These are phyloP conservation scores for Debaryomyces nepalensis DNA, from an alignment of 1,139 yeast species.

Conservation along the genomic window DNA sequence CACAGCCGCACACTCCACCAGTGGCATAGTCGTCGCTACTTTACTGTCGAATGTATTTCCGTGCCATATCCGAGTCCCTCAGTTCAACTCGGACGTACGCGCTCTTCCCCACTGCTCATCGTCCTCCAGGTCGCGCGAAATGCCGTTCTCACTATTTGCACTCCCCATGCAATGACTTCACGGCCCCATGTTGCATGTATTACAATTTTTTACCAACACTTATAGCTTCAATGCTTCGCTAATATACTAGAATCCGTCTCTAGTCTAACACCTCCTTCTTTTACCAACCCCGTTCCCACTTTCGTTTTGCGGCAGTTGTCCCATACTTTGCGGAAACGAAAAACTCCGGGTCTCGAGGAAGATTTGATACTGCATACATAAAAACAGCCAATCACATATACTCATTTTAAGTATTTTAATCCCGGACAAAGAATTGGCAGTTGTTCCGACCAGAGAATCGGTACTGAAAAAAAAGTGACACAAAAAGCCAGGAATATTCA, in stretches of 20 bases:
- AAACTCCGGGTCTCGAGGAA: conserved; percentile 10
- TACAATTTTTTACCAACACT: no score
- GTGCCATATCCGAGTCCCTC: no score
- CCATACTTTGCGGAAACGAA: conserved; percentile 2
- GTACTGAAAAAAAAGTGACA: conserved; percentile 5
- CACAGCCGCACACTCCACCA: background rate
- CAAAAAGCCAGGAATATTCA: conserved; percentile 1
- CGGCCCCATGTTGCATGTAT: no score
- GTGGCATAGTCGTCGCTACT: conserved; percentile 5
- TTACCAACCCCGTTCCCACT: background rate
- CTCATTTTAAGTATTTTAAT: background rate
- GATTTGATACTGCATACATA: background rate
- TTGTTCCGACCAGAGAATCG: conserved; percentile 7
- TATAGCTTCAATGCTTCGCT: no score
- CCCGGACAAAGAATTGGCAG: conserved; percentile 5
- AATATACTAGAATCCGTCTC: background rate
- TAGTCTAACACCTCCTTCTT: background rate
- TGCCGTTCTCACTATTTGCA: background rate
- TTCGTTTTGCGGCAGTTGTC: conserved; percentile 1
- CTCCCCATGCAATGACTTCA: no score
- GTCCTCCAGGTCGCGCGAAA: background rate
- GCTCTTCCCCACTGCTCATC: background rate
- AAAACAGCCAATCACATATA: conserved; percentile 6
- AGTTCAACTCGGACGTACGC: background rate
- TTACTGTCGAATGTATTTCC: no score